Conservation (phyloP, 352 stramenopile species). For the Phytophthora fragariaefolia region DNA sequence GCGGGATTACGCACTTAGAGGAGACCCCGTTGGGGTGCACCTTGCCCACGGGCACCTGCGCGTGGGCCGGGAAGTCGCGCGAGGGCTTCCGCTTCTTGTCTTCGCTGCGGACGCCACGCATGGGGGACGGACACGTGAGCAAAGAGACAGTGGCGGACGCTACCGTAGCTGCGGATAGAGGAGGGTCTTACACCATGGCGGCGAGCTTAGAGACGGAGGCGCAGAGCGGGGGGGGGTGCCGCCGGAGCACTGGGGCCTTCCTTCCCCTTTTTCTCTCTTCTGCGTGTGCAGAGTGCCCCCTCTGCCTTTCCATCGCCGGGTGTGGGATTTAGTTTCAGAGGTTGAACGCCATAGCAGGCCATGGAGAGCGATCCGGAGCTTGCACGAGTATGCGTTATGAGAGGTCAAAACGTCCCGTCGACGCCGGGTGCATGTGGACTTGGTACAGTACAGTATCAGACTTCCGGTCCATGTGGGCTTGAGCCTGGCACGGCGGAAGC, state of each 20-base stretch:
- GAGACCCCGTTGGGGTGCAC: slow-evolving; percentile 46
- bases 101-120: slow-evolving; percentile 43
- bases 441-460: too few species aligned
- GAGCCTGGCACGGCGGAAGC: too few species aligned
- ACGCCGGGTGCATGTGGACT: too few species aligned
- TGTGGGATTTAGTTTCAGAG: slow-evolving; percentile 2
- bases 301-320: slow-evolving; percentile 26
- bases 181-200: slow-evolving; percentile 42
- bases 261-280: slow-evolving; percentile 38
- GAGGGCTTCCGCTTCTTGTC: slow-evolving; percentile 90
- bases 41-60: slow-evolving; percentile 73
- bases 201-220: slow-evolving; percentile 20
- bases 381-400: too few species aligned
- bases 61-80: slow-evolving; percentile 75
- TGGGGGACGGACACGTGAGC: slow-evolving; percentile 1
- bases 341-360: neutral
- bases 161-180: too few species aligned
- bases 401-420: too few species aligned
- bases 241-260: slow-evolving; percentile 21
- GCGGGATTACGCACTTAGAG: slow-evolving; percentile 38
- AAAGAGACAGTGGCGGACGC: slow-evolving; percentile 15
- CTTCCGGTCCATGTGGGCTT: too few species aligned
- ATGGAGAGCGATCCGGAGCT: too few species aligned
- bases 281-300: slow-evolving; percentile 26
- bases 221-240: slow-evolving; percentile 4